phyloP scores from a whole-genome alignment of 2,329 filamentous ascomycete genomes.

The Fusarium papillatum region DNA sequence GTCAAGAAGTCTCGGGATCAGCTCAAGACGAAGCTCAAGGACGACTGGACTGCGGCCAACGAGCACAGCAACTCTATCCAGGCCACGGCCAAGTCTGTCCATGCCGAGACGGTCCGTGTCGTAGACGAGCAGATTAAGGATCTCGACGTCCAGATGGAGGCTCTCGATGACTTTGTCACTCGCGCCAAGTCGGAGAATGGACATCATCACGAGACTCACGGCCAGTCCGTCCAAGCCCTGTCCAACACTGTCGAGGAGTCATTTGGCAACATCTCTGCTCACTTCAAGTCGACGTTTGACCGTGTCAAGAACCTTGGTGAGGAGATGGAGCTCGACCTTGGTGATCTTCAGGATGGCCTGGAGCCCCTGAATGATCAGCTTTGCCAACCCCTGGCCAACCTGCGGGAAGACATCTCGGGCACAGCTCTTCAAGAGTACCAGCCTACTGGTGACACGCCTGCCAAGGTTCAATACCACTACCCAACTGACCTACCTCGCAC shows the following conservation, averaged over 20 bases:
- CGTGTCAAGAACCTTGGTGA: conserved; percentile 77
- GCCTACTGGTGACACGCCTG: conserved; percentile 88
- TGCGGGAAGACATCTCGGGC: conserved; percentile 77
- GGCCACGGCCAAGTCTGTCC: conserved; percentile 85
- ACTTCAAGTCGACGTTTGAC: conserved; percentile 77
- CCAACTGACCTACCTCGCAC: conserved; percentile 85
- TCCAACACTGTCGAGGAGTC: conserved; percentile 79
- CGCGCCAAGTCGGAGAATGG: conserved; percentile 86
- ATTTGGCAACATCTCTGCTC: conserved; percentile 77
- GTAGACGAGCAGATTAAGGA: conserved; percentile 92
- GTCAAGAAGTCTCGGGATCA: conserved; percentile 81
- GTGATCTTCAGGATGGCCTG: conserved; percentile 70
- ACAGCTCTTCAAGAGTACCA: conserved; percentile 83
- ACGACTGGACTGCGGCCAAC: conserved; percentile 87
- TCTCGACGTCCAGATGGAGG: conserved; percentile 89
- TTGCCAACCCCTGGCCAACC: conserved; percentile 76
- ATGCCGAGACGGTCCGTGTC: conserved; percentile 90
- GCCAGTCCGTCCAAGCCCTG: conserved; percentile 74
- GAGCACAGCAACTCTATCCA: conserved; percentile 88
- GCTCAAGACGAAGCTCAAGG: conserved; percentile 85
- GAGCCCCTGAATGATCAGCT: conserved; percentile 71
- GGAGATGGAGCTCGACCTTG: conserved; percentile 74
- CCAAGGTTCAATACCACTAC: conserved; percentile 85
- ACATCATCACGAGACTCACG: conserved; percentile 79
- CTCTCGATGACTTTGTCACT: conserved; percentile 90